Evolutionary conservation across 495 filamentous ascomycete species (phyloP), one percentile per base, ranked within the genome.

Genomic region (Penicillium coffeae): DNA sequence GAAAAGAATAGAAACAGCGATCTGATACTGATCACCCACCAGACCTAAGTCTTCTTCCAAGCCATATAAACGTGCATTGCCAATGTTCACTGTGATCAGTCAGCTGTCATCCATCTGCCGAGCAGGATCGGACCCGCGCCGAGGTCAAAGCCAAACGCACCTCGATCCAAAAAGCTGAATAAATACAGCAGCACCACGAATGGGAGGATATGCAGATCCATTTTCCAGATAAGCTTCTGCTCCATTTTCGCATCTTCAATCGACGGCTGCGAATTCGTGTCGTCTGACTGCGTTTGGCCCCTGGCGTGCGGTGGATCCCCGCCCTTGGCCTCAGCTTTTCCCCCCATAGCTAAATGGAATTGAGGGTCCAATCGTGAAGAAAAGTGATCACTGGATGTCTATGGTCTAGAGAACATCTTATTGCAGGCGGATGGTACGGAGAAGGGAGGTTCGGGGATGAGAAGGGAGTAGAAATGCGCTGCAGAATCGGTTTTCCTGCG

Each of bases 1-100:
- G 52, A 89, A 91, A 21, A 91, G 71, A 54, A 87, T 82, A 6
- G 81, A 85, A 12, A 89, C 81, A 19, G 84, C 74, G 22, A 81
- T 68, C 63, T 90, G 82, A 62, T 84, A 90, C 61, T 88, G 79
- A 45, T 84, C 75, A 13, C 78, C 76, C 6, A 68, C 60, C 38
- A 88, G 60, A 1, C 75, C 70, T 7, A 91, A 71, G 50, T 90
- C 87, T 42, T 77, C 69, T 66, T 88, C 85, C 42, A 91, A 46
- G 7, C 72, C 71, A 53, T 88, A 89, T 21, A 90, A 67, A 8
- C 83, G 71, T 9, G 85, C 84, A 68, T 88, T 89, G 47, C 86
- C 87, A 50, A 92, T 90, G 57, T 89, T 89, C 18, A 89, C 86
- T 47, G 21, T 35, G 12, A 37, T 13, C 7, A 77, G 38, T 32